These are phyloP conservation scores for Hypocrella siamensis DNA, from an alignment of 2,329 filamentous ascomycete genomes.

Conservation along the genomic window DNA sequence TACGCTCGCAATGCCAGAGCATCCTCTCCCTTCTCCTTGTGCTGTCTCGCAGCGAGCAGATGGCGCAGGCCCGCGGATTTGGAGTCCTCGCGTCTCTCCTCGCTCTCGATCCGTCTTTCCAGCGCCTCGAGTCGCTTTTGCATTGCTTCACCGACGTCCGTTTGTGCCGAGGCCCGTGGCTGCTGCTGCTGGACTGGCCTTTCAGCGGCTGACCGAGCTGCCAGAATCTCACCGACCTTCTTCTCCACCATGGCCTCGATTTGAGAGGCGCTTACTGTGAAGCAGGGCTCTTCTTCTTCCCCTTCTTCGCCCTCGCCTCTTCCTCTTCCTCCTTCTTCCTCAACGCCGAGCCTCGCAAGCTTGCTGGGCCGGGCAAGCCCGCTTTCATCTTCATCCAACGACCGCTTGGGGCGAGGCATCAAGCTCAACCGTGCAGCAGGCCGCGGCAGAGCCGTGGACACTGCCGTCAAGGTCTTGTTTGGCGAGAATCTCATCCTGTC, in stretches of 20 bases:
- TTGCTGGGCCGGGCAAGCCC: slow-evolving; percentile 32
- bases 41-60: slow-evolving; percentile 80
- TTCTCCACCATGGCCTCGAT: slow-evolving; percentile 89
- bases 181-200: slow-evolving; percentile 13
- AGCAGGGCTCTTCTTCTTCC: slow-evolving; percentile 13
- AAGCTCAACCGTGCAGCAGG: slow-evolving; percentile 12
- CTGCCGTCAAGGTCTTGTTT: not conserved
- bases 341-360: slow-evolving; percentile 25
- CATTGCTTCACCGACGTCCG: slow-evolving; percentile 57
- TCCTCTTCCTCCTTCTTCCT: too few relatives aligned
- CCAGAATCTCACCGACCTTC: slow-evolving; percentile 79
- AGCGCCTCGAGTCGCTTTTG: slow-evolving; percentile 69
- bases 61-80: slow-evolving; percentile 73
- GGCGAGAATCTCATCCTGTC: slow-evolving; percentile 41
- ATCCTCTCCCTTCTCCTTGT: slow-evolving; percentile 72
- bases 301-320: too few relatives aligned
- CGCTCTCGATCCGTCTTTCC: slow-evolving; percentile 65
- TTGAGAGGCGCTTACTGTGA: slow-evolving; percentile 49
- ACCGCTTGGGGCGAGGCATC: slow-evolving; percentile 25
- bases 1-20: slow-evolving; percentile 70
- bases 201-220: slow-evolving; percentile 45
- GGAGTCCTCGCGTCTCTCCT: slow-evolving; percentile 47
- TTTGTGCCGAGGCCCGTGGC: slow-evolving; percentile 19
- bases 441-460: slow-evolving; percentile 16
- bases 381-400: slow-evolving; percentile 21